Evolutionary conservation across 176 grass and related monocot genomes (phyloP).

Genomic region (Saccharum officinarum): DNA sequence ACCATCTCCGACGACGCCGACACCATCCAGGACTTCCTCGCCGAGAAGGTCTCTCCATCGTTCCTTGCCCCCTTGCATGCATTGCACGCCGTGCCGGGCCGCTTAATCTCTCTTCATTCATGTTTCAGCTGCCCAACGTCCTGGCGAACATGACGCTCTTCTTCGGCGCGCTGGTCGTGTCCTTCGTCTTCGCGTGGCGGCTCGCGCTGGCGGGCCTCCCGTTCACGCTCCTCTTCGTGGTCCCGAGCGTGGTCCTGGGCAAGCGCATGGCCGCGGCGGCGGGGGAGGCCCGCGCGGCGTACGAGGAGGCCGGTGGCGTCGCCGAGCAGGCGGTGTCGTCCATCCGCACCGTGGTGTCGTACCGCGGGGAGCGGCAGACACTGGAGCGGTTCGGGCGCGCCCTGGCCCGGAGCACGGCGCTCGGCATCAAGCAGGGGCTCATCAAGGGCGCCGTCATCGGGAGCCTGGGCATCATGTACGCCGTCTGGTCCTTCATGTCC

Average conservation of each 20-base stretch:
- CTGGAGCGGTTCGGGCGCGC: conserved; percentile 45
- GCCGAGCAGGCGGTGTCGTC: conserved; percentile 63
- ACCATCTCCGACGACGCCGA: conserved; percentile 65
- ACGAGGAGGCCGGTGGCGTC: conserved; percentile 44
- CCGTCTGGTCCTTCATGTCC: conserved; percentile 54
- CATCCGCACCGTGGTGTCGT: conserved; percentile 50
- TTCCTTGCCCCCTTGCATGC: neutral
- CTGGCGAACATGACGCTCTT: conserved; percentile 50
- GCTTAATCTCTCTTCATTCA: neutral
- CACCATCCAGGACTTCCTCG: conserved; percentile 57
- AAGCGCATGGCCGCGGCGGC: conserved; percentile 38
- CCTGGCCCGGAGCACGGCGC: conserved; percentile 43
- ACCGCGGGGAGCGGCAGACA: conserved; percentile 37
- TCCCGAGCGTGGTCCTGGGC: conserved; percentile 43
- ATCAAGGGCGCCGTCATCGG: conserved; percentile 58
- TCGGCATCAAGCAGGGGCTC: conserved; percentile 56
- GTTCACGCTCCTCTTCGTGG: conserved; percentile 54
- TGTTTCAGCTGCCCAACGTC: conserved; percentile 42
- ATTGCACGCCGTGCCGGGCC: neutral
- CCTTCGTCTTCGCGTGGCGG: conserved; percentile 56
- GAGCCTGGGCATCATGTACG: conserved; percentile 54
- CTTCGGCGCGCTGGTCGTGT: conserved; percentile 31
- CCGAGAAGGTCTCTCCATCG: conserved; percentile 45
- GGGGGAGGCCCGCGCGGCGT: conserved; percentile 32
- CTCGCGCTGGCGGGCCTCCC: conserved; percentile 54